phyloP scores from a whole-genome alignment of 2,329 filamentous ascomycete genomes.

The Phoma sp. region DNA sequence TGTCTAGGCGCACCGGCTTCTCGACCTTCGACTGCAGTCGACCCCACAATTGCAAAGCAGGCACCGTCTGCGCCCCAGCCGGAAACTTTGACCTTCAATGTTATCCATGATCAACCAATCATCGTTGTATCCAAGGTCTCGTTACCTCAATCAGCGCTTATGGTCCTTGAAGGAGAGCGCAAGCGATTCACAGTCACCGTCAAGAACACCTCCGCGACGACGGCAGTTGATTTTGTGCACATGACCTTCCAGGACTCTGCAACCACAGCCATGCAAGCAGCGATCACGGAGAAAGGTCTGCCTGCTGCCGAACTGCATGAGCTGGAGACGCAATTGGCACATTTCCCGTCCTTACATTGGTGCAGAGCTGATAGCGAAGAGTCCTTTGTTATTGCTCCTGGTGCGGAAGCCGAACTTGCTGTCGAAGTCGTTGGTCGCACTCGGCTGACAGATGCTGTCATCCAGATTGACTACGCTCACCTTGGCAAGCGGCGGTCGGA shows the following conservation, averaged over 20 bases:
- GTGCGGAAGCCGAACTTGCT: constrained; percentile 73
- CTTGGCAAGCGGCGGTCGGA: constrained; percentile 75
- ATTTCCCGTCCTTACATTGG: constrained; percentile 68
- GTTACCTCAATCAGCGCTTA: constrained; percentile 82
- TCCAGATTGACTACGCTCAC: constrained; percentile 87
- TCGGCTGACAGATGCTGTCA: constrained; percentile 77
- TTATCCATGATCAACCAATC: constrained; percentile 81
- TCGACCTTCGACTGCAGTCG: constrained; percentile 46
- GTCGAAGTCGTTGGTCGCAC: constrained; percentile 88
- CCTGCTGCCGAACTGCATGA: constrained; percentile 83
- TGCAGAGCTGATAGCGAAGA: constrained; percentile 58
- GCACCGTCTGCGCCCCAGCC: constrained; percentile 40
- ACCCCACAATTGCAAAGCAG: constrained; percentile 32
- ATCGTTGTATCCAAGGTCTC: constrained; percentile 78
- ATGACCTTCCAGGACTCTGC: constrained; percentile 93
- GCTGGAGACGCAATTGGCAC: constrained; percentile 79
- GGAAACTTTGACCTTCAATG: constrained; percentile 67
- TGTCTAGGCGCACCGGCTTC: constrained; percentile 58
- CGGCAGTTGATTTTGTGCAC: constrained; percentile 81
- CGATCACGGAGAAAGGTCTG: constrained; percentile 77
- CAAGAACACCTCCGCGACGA: constrained; percentile 74
- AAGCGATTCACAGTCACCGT: constrained; percentile 80
- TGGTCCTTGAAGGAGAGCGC: constrained; percentile 91
- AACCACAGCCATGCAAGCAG: constrained; percentile 76
- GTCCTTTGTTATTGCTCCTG: constrained; percentile 67